Evolutionary conservation across 2,329 filamentous ascomycete species (phyloP).

Genomic region (Seiridium unicorne): DNA sequence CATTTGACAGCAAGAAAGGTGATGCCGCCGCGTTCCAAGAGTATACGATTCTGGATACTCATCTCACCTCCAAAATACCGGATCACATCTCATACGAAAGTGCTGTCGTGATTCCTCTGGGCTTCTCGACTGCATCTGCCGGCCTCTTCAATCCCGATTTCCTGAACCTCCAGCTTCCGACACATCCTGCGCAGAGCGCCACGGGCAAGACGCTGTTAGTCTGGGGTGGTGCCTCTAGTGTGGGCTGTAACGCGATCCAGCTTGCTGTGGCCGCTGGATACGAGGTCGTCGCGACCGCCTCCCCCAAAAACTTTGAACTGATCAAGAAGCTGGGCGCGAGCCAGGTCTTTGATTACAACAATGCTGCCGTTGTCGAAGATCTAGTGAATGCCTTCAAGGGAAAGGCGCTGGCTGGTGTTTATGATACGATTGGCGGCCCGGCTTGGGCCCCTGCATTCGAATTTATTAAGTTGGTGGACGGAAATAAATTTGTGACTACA

Average conservation of each 20-base stretch:
- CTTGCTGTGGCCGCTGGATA: conserved; percentile 40
- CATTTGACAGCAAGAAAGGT: neutral
- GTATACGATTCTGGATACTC: conserved; percentile 22
- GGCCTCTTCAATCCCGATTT: conserved; percentile 23
- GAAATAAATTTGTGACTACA: conserved; percentile 23
- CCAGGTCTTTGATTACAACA: conserved; percentile 36
- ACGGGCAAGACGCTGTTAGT: conserved; percentile 26
- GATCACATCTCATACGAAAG: conserved; percentile 24
- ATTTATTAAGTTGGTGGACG: conserved; percentile 20
- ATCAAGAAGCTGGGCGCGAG: conserved; percentile 35
- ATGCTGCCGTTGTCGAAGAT: conserved; percentile 22
- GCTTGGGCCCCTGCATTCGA: conserved; percentile 20
- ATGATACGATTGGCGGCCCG: conserved; percentile 21
- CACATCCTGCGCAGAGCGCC: conserved; percentile 14
- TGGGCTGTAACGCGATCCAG: conserved; percentile 43
- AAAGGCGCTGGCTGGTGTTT: conserved; percentile 12
- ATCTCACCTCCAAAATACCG: conserved; percentile 25
- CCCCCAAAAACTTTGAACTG: conserved; percentile 34
- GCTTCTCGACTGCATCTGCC: conserved; percentile 25
- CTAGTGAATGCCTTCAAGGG: conserved; percentile 16
- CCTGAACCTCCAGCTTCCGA: conserved; percentile 21
- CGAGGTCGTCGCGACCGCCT: conserved; percentile 38
- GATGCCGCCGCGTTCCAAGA: conserved; percentile 25
- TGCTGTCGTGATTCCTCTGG: conserved; percentile 27
- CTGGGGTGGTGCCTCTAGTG: conserved; percentile 38